Conservation (phyloP, 345 rosid genomes). For the Erodium maritimum region DNA sequence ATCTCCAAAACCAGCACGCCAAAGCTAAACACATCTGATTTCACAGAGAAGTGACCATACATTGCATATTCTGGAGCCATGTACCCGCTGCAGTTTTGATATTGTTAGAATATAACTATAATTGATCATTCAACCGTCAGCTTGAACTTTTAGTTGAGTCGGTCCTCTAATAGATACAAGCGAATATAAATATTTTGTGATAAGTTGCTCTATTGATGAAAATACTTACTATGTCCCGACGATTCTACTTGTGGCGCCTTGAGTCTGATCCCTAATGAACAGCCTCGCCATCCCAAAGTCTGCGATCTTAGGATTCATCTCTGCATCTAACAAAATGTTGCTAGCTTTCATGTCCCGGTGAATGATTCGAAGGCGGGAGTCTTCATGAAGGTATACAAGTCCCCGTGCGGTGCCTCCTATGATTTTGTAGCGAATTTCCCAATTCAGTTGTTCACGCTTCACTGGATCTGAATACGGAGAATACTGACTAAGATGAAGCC, state of each 20-base stretch:
- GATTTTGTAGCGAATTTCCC: conserved; percentile 27
- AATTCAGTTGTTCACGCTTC: conserved; percentile 8
- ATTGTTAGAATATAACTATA: no score
- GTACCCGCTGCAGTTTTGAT: no score
- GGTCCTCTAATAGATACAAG: no score
- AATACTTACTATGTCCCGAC: conserved; percentile 35
- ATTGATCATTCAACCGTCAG: no score
- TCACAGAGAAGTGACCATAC: conserved; percentile 35
- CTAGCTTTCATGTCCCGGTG: no score
- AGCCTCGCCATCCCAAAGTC: conserved; percentile 44
- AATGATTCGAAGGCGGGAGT: conserved; percentile 29
- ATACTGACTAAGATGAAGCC: background rate
- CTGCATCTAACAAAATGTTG: no score
- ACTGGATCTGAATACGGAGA: conserved; percentile 12
- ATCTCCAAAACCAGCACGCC: conserved; percentile 45
- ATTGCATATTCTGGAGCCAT: no score
- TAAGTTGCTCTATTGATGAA: no score
- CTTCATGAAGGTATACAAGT: conserved; percentile 36
- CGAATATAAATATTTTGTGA: no score
- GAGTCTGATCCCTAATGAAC: conserved; percentile 25
- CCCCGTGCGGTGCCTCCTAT: conserved; percentile 34
- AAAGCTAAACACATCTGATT: conserved; percentile 45
- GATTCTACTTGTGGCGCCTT: conserved; percentile 19
- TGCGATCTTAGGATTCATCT: conserved; percentile 35
- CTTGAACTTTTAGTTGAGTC: no score